A percentile compares a stretch with the other conserved stretches of the same genome.
phyloP scores from a whole-genome alignment of 257 asterid genomes.

The Nicotiana undulata region DNA sequence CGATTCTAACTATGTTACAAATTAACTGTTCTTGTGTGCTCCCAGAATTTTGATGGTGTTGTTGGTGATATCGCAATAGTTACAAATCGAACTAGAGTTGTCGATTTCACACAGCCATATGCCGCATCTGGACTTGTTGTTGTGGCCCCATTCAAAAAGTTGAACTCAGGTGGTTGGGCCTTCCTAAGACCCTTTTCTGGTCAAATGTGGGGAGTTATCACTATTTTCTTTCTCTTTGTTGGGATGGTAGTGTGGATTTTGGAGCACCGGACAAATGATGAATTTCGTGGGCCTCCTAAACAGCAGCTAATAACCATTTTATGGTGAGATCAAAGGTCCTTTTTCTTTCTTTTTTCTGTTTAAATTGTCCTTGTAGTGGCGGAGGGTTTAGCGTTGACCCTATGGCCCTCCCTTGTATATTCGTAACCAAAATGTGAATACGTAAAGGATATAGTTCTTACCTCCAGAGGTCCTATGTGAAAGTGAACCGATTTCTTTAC shows the following conservation, averaged over 20 bases:
- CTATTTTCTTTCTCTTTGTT: conserved; percentile 41
- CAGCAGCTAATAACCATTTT: conserved; percentile 51
- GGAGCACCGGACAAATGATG: conserved; percentile 61
- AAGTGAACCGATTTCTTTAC: background rate
- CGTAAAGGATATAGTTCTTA: background rate
- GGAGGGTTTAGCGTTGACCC: background rate
- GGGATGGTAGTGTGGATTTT: conserved; percentile 59
- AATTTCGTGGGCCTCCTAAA: conserved; percentile 69
- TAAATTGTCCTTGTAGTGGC: background rate
- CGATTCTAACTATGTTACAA: background rate
- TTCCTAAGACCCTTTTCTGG: conserved; percentile 51
- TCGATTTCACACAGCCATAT: conserved; percentile 65
- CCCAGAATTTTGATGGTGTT: conserved; percentile 51
- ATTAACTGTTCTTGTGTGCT: background rate
- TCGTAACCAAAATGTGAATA: background rate
- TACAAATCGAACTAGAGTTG: conserved; percentile 39
- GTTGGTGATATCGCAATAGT: conserved; percentile 69
- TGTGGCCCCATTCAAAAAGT: conserved; percentile 38
- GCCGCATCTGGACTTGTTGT: conserved; percentile 56
- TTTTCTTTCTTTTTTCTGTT: background rate
- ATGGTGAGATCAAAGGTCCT: conserved; percentile 32
- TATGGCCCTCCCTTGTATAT: background rate
- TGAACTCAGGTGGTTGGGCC: conserved; percentile 58
- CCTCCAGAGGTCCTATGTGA: background rate
- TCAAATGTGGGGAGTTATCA: conserved; percentile 49